These are phyloP conservation scores for Penicillium sp. DNA, from an alignment of 2,329 filamentous ascomycete genomes.

Conservation along the genomic window DNA sequence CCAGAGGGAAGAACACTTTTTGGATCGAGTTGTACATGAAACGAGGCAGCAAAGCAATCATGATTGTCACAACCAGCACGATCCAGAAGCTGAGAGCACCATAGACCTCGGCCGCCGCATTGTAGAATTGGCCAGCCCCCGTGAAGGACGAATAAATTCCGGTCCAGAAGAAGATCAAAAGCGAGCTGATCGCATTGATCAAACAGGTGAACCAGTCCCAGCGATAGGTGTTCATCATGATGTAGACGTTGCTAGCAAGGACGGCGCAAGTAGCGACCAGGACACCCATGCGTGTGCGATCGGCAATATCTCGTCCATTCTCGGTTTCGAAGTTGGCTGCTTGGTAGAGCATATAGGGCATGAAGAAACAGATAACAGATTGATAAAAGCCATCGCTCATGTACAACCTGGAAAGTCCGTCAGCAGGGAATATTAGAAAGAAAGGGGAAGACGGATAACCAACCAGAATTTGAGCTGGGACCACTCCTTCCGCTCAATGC, in stretches of 20 bases:
- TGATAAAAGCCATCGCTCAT: slow-evolving; percentile 96
- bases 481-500: slow-evolving; percentile 96
- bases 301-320: slow-evolving; percentile 74
- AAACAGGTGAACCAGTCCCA: slow-evolving; percentile 97
- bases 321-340: slow-evolving; percentile 68
- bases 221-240: slow-evolving; percentile 92
- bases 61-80: slow-evolving; percentile 72
- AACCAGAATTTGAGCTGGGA: slow-evolving; percentile 96
- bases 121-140: slow-evolving; percentile 67
- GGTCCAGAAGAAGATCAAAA: slow-evolving; percentile 95
- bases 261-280: slow-evolving; percentile 85
- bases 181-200: slow-evolving; percentile 76
- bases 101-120: slow-evolving; percentile 76
- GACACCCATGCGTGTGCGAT: slow-evolving; percentile 80
- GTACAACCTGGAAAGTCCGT: slow-evolving; percentile 66
- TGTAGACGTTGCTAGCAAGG: slow-evolving; percentile 88
- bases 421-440: slow-evolving; percentile 28
- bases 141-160: slow-evolving; percentile 74
- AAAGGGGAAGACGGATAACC: slow-evolving; percentile 38
- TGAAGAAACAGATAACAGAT: slow-evolving; percentile 89
- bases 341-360: slow-evolving; percentile 79
- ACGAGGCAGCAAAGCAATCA: slow-evolving; percentile 82
- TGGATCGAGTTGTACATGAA: slow-evolving; percentile 85
- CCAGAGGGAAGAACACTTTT: slow-evolving; percentile 90
- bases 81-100: slow-evolving; percentile 85